A percentile compares a stretch with the other conserved stretches of the same genome.
Conservation (phyloP, 495 filamentous ascomycete species). For the Neurospora tetrasperma region DNA sequence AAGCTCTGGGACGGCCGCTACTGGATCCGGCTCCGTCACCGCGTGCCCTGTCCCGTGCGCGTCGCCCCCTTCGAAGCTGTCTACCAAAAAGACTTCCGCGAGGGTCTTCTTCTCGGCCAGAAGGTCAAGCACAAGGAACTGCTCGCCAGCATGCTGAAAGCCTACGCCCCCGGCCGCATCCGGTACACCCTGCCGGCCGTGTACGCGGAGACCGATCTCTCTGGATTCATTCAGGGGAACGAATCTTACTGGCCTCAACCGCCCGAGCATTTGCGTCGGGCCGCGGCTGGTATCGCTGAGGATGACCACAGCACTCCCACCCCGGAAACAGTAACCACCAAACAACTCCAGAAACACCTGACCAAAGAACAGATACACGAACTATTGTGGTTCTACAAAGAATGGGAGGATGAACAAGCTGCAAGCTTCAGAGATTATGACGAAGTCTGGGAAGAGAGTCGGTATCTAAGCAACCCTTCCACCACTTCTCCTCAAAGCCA, state of each 20-base stretch:
- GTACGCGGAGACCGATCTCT: constrained; percentile 23
- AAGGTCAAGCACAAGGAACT: constrained; percentile 6
- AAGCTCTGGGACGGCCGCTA: constrained; percentile 70
- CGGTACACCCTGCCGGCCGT: constrained; percentile 45
- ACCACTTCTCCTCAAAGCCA: neutral
- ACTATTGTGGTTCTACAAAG: neutral
- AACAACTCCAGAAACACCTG: neutral
- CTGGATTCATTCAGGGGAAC: constrained; percentile 3
- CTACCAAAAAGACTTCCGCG: constrained; percentile 38
- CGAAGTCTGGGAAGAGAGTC: neutral
- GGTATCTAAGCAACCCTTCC: neutral
- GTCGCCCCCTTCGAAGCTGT: constrained; percentile 41
- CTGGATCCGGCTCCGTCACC: constrained; percentile 58
- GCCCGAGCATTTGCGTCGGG: neutral
- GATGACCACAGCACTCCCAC: neutral
- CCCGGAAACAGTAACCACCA: neutral
- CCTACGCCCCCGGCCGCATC: constrained; percentile 39
- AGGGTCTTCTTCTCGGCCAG: constrained; percentile 24
- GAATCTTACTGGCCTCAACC: constrained; percentile 13
- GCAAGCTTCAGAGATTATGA: neutral
- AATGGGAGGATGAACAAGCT: neutral
- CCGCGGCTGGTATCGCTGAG: neutral
- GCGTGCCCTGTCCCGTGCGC: constrained; percentile 24
- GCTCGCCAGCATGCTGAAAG: constrained; percentile 26
- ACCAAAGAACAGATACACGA: neutral